A percentile compares a stretch with the other conserved stretches of the same genome.
Evolutionary conservation across 2,329 filamentous ascomycete species (phyloP).

Genomic region (Fusarium scirpi): DNA sequence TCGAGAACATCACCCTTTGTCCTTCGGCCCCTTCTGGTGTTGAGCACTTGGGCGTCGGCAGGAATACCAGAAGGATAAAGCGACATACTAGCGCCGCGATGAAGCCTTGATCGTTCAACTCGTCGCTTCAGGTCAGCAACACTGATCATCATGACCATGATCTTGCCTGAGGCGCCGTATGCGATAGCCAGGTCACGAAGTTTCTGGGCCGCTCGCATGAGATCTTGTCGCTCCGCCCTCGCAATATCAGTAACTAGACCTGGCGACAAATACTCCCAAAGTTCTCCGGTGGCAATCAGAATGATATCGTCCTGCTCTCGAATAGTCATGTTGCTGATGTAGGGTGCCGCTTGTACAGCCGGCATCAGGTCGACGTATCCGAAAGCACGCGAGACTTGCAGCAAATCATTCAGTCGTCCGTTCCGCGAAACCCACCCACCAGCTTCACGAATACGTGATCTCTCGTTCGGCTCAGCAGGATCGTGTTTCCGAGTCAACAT

Average conservation of each 20-base stretch:
- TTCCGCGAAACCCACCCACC: conserved; percentile 96
- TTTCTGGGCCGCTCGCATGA: conserved; percentile 96
- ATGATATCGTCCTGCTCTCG: conserved; percentile 94
- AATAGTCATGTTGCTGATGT: conserved; percentile 82
- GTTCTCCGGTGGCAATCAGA: conserved; percentile 87
- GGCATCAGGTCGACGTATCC: conserved; percentile 95
- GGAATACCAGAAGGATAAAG: conserved; percentile 81
- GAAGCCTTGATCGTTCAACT: conserved; percentile 76
- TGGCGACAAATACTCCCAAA: conserved; percentile 94
- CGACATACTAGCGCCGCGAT: conserved; percentile 86
- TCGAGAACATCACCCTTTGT: conserved; percentile 77
- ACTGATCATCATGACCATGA: conserved; percentile 99
- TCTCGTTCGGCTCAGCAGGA: conserved; percentile 85
- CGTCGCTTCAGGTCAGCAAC: conserved; percentile 90
- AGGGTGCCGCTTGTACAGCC: conserved; percentile 89
- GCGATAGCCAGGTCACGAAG: conserved; percentile 94
- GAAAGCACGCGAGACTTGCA: conserved; percentile 94
- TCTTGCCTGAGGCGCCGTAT: conserved; percentile 92
- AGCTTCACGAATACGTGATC: conserved; percentile 90
- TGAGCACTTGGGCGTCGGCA: conserved; percentile 75
- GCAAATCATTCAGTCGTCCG: conserved; percentile 89
- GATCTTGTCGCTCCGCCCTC: conserved; percentile 83
- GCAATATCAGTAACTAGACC: conserved; percentile 93
- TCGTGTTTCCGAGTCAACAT: conserved; percentile 93
- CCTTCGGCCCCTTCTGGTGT: conserved; percentile 73